Percentiles rank a stretch among this genome's conserved stretches.
Evolutionary conservation across 139 green algal genomes (phyloP).

Genomic region (Pseudopediastrum boryanum): DNA sequence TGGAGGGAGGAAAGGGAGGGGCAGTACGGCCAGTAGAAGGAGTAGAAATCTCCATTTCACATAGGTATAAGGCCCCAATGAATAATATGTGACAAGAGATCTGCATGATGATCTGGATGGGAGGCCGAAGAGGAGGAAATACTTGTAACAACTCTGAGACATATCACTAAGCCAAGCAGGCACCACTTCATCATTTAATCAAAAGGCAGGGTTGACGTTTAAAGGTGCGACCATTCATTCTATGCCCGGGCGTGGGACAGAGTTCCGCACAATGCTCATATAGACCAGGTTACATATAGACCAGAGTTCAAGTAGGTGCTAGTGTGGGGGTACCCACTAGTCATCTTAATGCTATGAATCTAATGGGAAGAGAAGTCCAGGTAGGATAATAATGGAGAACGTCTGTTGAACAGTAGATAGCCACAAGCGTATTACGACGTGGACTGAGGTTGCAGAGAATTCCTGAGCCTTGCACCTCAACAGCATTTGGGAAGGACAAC

Average conservation of each 20-base stretch:
- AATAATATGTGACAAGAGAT: background rate
- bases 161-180: background rate
- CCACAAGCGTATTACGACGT: background rate
- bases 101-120: too few relatives aligned
- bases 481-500: background rate
- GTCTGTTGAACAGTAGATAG: too few relatives aligned
- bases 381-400: too few relatives aligned
- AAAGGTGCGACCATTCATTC: too few relatives aligned
- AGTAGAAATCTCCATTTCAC: background rate
- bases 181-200: background rate
- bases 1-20: slow-evolving; percentile 19
- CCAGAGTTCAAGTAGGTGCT: too few relatives aligned
- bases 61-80: background rate
- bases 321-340: background rate
- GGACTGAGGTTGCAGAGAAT: background rate
- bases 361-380: too few relatives aligned
- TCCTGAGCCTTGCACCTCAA: background rate
- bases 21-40: background rate
- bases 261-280: too few relatives aligned
- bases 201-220: too few relatives aligned
- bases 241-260: too few relatives aligned
- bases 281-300: too few relatives aligned
- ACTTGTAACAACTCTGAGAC: background rate
- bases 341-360: background rate
- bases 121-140: too few relatives aligned